These are phyloP conservation scores for Posidonia australis DNA, from an alignment of 106 monocot species.

Conservation along the genomic window DNA sequence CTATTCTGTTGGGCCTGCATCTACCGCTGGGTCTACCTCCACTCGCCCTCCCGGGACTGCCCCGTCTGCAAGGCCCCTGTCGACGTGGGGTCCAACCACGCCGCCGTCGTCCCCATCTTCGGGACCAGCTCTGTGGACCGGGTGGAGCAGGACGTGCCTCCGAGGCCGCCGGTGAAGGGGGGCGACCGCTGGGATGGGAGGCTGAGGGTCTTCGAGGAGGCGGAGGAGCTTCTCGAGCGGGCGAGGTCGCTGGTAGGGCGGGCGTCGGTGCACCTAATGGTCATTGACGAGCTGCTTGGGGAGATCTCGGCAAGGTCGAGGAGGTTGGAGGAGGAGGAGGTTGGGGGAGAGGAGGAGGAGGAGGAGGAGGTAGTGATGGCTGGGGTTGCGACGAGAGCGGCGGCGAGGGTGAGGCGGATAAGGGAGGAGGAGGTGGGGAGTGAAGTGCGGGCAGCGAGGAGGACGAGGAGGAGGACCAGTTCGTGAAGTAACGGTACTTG, in stretches of 20 bases:
- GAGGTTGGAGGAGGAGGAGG: not conserved
- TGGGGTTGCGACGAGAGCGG: not conserved
- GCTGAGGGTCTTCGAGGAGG: not conserved
- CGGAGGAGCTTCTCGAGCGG: not conserved
- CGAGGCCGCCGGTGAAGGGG: slow-evolving; percentile 8
- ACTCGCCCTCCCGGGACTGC: slow-evolving; percentile 7
- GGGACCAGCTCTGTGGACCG: not conserved
- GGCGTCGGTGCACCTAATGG: not conserved
- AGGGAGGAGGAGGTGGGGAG: not conserved
- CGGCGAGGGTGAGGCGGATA: not conserved
- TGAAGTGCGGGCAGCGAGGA: not conserved
- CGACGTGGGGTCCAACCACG: not conserved
- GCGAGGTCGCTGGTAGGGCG: not conserved
- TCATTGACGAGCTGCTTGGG: not conserved
- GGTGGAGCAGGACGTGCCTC: not conserved
- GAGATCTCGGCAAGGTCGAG: not conserved
- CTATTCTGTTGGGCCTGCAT: slow-evolving; percentile 25
- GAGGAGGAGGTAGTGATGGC: not conserved
- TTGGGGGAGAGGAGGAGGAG: not conserved
- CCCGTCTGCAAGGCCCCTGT: slow-evolving; percentile 16
- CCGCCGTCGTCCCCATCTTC: slow-evolving; percentile 17
- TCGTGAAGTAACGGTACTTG: too few species aligned
- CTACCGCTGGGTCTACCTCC: slow-evolving; percentile 9
- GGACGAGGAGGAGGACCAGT: not conserved
- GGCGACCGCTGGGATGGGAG: not conserved